These are phyloP conservation scores for Cryptococcus floricola DNA, from an alignment of 1,284 basidiomycete species.

Conservation along the genomic window DNA sequence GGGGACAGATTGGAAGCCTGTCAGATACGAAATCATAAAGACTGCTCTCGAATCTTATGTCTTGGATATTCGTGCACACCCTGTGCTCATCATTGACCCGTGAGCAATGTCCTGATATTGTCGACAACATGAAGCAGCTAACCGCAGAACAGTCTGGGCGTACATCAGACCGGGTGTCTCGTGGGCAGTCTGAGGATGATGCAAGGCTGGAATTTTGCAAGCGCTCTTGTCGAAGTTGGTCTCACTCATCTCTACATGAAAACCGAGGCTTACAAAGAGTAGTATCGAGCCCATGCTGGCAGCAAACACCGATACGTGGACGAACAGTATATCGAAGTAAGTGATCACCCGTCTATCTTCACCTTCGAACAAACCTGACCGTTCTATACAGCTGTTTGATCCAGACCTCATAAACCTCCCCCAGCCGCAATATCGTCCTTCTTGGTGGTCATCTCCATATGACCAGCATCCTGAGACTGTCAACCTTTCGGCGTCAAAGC, in stretches of 20 bases:
- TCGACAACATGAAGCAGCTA: not conserved
- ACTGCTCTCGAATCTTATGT: conserved; percentile 39
- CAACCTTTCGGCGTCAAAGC: not conserved
- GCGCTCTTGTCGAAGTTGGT: conserved; percentile 40
- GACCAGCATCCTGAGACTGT: not conserved
- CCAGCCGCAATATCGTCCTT: conserved; percentile 25
- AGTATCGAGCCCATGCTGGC: conserved; percentile 46
- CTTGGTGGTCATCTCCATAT: conserved; percentile 24
- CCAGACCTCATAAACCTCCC: conserved; percentile 45
- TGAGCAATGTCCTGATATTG: conserved; percentile 15
- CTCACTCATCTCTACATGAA: not conserved
- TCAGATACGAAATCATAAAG: conserved; percentile 46
- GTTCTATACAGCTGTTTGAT: conserved; percentile 37
- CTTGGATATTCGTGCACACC: conserved; percentile 36
- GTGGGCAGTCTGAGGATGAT: conserved; percentile 41
- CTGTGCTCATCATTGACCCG: conserved; percentile 45
- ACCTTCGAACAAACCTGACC: too few relatives aligned
- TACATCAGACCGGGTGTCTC: conserved; percentile 47
- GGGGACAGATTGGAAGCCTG: conserved; percentile 41
- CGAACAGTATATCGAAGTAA: conserved; percentile 48
- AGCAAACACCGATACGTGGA: conserved; percentile 46
- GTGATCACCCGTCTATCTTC: not conserved
- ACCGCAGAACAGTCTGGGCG: conserved; percentile 30
- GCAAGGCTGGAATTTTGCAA: conserved; percentile 49
- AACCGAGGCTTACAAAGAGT: not conserved